phyloP scores from a whole-genome alignment of 1,139 yeast species.

The Debaryomyces psychrophilus region DNA sequence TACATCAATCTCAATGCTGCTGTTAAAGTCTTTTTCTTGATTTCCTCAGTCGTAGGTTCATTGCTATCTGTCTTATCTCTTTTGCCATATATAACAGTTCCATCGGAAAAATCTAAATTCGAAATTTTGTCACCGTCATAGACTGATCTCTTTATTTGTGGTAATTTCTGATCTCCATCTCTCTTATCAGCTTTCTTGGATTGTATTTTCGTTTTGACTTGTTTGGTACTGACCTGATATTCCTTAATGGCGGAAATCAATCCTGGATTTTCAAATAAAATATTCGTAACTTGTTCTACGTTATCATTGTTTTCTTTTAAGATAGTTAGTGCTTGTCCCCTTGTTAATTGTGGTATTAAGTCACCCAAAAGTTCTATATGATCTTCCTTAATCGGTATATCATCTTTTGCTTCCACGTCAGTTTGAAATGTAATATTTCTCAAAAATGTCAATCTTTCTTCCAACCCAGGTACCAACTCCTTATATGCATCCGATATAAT shows the following conservation, averaged over 20 bases:
- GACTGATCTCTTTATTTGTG: conserved; percentile 20
- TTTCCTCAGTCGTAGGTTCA: conserved; percentile 28
- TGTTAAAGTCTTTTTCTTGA: conserved; percentile 59
- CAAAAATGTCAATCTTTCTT: conserved; percentile 49
- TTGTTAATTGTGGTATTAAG: conserved; percentile 59
- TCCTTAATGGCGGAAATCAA: conserved; percentile 30
- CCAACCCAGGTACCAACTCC: conserved; percentile 52
- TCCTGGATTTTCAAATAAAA: conserved; percentile 64
- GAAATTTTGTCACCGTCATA: conserved; percentile 37
- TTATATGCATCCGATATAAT: conserved; percentile 48
- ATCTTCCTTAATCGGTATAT: conserved; percentile 29
- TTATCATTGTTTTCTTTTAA: conserved; percentile 51
- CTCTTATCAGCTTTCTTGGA: conserved; percentile 6
- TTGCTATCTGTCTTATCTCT: conserved; percentile 14
- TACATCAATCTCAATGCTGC: conserved; percentile 68
- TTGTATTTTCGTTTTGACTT: conserved; percentile 9
- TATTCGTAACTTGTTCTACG: conserved; percentile 62
- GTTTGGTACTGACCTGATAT: conserved; percentile 13
- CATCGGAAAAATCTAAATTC: conserved; percentile 23
- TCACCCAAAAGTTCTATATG: conserved; percentile 51
- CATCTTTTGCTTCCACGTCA: conserved; percentile 14
- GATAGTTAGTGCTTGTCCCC: conserved; percentile 47
- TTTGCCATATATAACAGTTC: conserved; percentile 28
- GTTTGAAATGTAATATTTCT: conserved; percentile 19
- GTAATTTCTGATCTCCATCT: conserved; percentile 2